Percentiles rank a stretch among this genome's conserved stretches.
Conservation (phyloP, 306 rosid genomes). For the Quillaja saponaria region DNA sequence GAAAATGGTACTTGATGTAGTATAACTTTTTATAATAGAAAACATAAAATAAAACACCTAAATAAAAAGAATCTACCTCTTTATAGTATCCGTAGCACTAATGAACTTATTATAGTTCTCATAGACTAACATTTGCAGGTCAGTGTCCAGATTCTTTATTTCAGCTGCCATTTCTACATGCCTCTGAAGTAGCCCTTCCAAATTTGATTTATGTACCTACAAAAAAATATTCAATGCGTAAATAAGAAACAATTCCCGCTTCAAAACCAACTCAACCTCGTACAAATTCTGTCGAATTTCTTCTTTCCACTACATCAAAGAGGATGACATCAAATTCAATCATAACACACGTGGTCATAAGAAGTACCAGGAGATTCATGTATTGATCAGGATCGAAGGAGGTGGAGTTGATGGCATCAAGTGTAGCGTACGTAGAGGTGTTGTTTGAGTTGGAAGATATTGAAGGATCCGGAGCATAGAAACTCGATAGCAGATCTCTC, state of each 20-base stretch:
- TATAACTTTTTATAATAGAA: neutral
- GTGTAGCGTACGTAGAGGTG: slow-evolving; percentile 47
- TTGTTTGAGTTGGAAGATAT: slow-evolving; percentile 41
- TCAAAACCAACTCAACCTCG: neutral
- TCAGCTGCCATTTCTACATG: slow-evolving; percentile 93
- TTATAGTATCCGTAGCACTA: slow-evolving; percentile 86
- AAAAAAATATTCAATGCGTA: slow-evolving; percentile 17
- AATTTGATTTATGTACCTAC: slow-evolving; percentile 64
- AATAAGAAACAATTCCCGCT: too few relatives aligned
- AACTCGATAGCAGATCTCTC: slow-evolving; percentile 94
- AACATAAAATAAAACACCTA: neutral
- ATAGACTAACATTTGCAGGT: slow-evolving; percentile 87
- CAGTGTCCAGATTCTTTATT: slow-evolving; percentile 97
- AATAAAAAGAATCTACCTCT: slow-evolving; percentile 42
- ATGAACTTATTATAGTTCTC: slow-evolving; percentile 93
- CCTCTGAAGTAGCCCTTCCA: slow-evolving; percentile 80
- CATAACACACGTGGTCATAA: neutral
- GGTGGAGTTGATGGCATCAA: slow-evolving; percentile 74
- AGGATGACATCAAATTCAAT: neutral
- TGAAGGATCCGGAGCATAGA: slow-evolving; percentile 85
- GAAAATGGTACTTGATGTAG: slow-evolving; percentile 4
- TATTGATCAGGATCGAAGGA: slow-evolving; percentile 84
- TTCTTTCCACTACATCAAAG: neutral
- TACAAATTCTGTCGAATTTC: neutral
- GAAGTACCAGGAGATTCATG: slow-evolving; percentile 76